Base-by-base conservation (phyloP, 345 rosid genomes). In the Ricinus communis region DNA sequence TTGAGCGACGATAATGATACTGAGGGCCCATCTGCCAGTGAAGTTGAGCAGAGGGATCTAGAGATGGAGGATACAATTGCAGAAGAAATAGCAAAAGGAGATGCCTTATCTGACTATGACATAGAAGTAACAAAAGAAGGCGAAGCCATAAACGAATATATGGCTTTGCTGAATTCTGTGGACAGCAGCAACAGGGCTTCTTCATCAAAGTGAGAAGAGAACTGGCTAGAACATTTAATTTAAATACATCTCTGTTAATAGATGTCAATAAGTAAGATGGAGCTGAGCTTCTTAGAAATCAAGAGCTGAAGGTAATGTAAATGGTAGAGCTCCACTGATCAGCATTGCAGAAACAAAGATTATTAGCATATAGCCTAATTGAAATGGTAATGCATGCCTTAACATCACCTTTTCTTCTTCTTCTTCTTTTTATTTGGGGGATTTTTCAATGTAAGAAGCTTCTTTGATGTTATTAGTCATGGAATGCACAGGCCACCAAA, bases 41-140 rank as follows among this genome's bases (percentile, higher is more conserved):
- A 62, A n/a, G 21, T 46, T 27, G 79, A 76, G 64, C 78, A 76
- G 52, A 87, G 97, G 46, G 98, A 94, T 74, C 36, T 55, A 56
- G 96, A 91, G 84, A 85, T 88, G 84, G 98, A 90, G 81, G 89
- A 59, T 46, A 91, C 89, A 57, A 81, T 91, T 50, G 84, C 93
- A 5, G 70, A 76, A 6, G 97, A 87, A 69, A 36, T 95, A 70
- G 87, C 83, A 21, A 68, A 41, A 25, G 79, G 53, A 1, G 93
- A 90, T 73, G 88, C 82, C 4, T 77, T 87, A 38, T 82, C 97
- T 0, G 97, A 90, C 79, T 95, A 90, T 49, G 97, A 91, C 71
- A 86, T 86, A 61, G 92, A 89, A 66, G 85, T 91, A 55, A 75
- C 83, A 1, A 78, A 43, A 79, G 97, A 90, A 82, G 93, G 97